Base-by-base conservation (phyloP, 305 asterid species). In the Euphrasia arctica region DNA sequence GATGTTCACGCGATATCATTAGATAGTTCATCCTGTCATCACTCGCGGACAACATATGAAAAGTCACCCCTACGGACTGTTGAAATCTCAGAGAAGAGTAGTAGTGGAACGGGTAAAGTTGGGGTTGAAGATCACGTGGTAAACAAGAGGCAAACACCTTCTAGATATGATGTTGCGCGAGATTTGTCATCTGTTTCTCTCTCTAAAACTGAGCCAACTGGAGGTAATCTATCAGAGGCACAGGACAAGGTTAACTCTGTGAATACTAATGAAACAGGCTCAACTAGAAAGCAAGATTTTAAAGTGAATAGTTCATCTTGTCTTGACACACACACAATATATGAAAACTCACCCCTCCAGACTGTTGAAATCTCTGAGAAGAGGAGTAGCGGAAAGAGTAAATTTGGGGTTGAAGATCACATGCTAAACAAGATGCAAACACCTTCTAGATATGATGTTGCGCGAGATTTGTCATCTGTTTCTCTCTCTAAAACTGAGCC, bases 211-310 rank as follows among this genome's bases (percentile, higher is more conserved):
- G 73, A 69, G 73, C 79, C 81, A 51, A 68, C 70, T 65, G 74
- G 62, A 72, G 69, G 64, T 43, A 68, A 66, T 67, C 49, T 70
- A 55, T 72, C 78, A 27, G 82, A 72, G 15, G n/a, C 75, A 27
- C 81, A 22, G 69, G 76, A 79, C 60, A 74, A 78, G 67, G 74
- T 58, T 65, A 73, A 70, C 54, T 42, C 65, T 56, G 10, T 51
- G 56, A 70, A 60, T 59, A 49, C 62, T 12, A 65, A 64, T 34
- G 76, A 58, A 45, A 58, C 63, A 61, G 63, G 54, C 63, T 73
- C 78, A 57, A 54, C 27, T 39, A 76, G 60, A 57, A 79, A 80
- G 64, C 72, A 74, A 69, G 71, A 67, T 74, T 68, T 57, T 56
- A 58, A 68, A 45, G 51, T 47, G 69, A 58, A 66, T 39, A 39